Evolutionary conservation across 129 eudicot species (phyloP), one percentile per base, ranked within the genome.

Genomic region (Glebionis coronaria): DNA sequence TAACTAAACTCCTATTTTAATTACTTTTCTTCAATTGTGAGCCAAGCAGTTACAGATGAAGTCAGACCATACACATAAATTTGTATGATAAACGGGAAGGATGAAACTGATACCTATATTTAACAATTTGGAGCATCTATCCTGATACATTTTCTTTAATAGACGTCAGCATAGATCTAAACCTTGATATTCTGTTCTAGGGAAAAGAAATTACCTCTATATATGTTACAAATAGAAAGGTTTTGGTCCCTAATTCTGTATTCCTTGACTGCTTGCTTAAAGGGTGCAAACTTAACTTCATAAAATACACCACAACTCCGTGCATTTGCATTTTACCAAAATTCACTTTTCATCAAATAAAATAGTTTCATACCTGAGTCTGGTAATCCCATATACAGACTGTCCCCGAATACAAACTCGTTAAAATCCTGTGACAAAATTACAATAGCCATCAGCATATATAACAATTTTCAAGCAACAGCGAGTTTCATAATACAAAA

Each of bases 341-440:
- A 77, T 44, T 44, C 25, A 54, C 7, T 44, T 58, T 25, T 27
- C 5, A 44, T 25, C 66, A 67, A 44, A 8, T 66, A 15, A 13
- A 51, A 51, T 44, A 21, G 62, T 56, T 52, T 13, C 80, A 61
- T 80, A 90, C 97, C 97, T 90, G 95, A 54, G 89, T 73, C 80
- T 90, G 97, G 67, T 87, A 90, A 68, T 87, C 86, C 95, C 95
- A 90, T 12, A 90, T 90, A 72, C 86, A 75, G 49, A 90, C 92
- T 61, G 90, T 84, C 50, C 97, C 97, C 0, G 95, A 82, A 68
- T 90, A 90, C 75, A 90, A 76, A 84, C 97, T 87, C 58, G 92
- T 83, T 53, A 90, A 79, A 60, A 90, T 84, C 97, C 97, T 90
- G 82, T 55, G 46, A 59, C 13, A 70, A 4, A 57, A 56, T 20